Evolutionary conservation across 768 basidiomycete genomes (phyloP), one percentile per base, ranked within the genome.

Genomic region (Pulveroboletus ravenelii): DNA sequence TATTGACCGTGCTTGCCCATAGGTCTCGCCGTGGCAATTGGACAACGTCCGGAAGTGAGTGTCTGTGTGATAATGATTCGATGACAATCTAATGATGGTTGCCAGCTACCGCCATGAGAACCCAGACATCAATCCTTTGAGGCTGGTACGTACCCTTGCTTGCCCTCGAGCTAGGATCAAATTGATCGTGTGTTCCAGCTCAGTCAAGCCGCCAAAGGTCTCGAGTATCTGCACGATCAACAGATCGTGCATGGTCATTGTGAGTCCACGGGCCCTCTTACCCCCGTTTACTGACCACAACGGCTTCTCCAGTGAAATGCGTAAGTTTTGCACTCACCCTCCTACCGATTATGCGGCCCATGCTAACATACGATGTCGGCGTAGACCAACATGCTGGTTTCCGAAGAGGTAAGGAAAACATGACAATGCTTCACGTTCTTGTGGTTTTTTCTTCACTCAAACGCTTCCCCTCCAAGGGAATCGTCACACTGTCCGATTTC

Each of bases 11-110:
- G 23, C 31, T 42, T 45, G 18, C 38, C 34, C 25, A 32, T 43
- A 81, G 80, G 79, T 84, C 30, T 81, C 81, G 10, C 78, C 81
- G 6, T 84, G 82, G 82, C 80, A 81, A 66, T 70, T 73, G 32
- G 74, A 80, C 55, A 80, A 82, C 58, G 74, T 80, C 17, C 67
- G 77, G 1, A 74, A 76, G 81, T 79, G 56, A 49, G 72, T 51
- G 32, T 37, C 10, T 31, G 18, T 40, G 12, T 32, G 18, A 27
- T n/a, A 9, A 41, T 13, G 13, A 6, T 47, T 15, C 17, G 39
- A 45, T 35, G 38, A 13, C 5, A 7, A 1, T 20, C 36, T 44
- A 41, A 47, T 14, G 14, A 41, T 2, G 42, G 44, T 23, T 35
- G 10, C 49, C 50, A 81, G 80, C 29, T 81, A 76, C 56, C 69